These are phyloP conservation scores for Globisporangium ultimum DNA, from an alignment of 352 stramenopile genomes.

Conservation along the genomic window DNA sequence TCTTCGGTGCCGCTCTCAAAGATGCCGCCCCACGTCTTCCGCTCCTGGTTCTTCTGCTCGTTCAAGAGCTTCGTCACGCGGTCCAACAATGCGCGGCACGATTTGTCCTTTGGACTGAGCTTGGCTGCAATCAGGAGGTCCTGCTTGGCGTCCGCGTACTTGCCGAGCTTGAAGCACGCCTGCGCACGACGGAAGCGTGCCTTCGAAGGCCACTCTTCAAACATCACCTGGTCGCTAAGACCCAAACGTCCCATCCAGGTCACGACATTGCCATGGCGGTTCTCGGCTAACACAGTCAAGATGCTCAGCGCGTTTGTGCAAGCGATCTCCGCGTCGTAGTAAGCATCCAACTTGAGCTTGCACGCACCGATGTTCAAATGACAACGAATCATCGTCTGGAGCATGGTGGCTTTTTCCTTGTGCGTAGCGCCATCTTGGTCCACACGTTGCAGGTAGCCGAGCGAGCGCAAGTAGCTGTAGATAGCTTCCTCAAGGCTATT, in stretches of 20 bases:
- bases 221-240: slow-evolving; percentile 75
- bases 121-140: slow-evolving; percentile 77
- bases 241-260: slow-evolving; percentile 83
- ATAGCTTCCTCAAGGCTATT: slow-evolving; percentile 63
- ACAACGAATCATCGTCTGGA: slow-evolving; percentile 88
- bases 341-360: slow-evolving; percentile 74
- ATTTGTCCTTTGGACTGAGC: slow-evolving; percentile 80
- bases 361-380: slow-evolving; percentile 84
- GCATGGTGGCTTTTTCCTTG: slow-evolving; percentile 84
- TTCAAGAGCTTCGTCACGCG: slow-evolving; percentile 64
- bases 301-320: slow-evolving; percentile 84
- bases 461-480: slow-evolving; percentile 67
- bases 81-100: slow-evolving; percentile 71
- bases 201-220: slow-evolving; percentile 85
- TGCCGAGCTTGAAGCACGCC: slow-evolving; percentile 70
- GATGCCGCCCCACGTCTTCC: slow-evolving; percentile 77
- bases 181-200: slow-evolving; percentile 81
- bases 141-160: slow-evolving; percentile 68
- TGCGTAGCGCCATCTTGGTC: slow-evolving; percentile 73
- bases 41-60: slow-evolving; percentile 77
- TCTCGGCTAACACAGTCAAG: slow-evolving; percentile 68
- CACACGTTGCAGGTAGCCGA: slow-evolving; percentile 73
- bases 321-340: slow-evolving; percentile 68
- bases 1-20: slow-evolving; percentile 45
- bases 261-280: slow-evolving; percentile 75